Evolutionary conservation across 352 stramenopile species (phyloP), one percentile per base, ranked within the genome.

Genomic region (Phytophthora fragariae): DNA sequence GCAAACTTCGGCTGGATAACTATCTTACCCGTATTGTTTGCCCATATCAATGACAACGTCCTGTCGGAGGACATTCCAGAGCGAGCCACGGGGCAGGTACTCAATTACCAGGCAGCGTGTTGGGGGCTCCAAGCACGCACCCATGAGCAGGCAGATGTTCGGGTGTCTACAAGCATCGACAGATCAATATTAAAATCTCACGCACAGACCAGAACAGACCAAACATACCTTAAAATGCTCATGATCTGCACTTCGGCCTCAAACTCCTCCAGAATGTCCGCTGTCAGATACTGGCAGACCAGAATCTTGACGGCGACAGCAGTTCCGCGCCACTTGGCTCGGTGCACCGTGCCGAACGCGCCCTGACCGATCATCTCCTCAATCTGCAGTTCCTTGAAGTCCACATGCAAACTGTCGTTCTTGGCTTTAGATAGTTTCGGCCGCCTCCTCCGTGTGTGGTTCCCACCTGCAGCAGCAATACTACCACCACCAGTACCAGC

Each of bases 171-270:
- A 61, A 57, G 12, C 35, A 57, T n/a, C 41, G 12, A 57, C 39
- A 55, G 10, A 50, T 49, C 41, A 41, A 41, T 15, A 41, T 14
- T 41, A 12, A 39, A 49, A 17, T 49, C 41, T 17, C 27, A 19
- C 39, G 29, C 21, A 58, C 39, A 57, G 31, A 53, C 35, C n/a
- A 66, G 1, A 5, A 46, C 14, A 27, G 17, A 39, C 62, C 3
- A 4, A 60, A 55, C 41, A 29, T 81, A 96, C 89, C 89, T 80
- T 67, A 96, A 74, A 50, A 96, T 94, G 75, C 88, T 96, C 89
- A 96, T 96, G 75, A 96, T 94, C 81, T 96, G 86, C 64, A 96
- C 89, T 73, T 96, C 89, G 1, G 89, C 92, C 64, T 95, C 89
- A 52, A 96, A 96, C 57, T 96, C 89, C 76, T 94, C 88, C 44